Evolutionary conservation across 106 monocot species (phyloP).

Genomic region (Dioscorea zingiberensis): DNA sequence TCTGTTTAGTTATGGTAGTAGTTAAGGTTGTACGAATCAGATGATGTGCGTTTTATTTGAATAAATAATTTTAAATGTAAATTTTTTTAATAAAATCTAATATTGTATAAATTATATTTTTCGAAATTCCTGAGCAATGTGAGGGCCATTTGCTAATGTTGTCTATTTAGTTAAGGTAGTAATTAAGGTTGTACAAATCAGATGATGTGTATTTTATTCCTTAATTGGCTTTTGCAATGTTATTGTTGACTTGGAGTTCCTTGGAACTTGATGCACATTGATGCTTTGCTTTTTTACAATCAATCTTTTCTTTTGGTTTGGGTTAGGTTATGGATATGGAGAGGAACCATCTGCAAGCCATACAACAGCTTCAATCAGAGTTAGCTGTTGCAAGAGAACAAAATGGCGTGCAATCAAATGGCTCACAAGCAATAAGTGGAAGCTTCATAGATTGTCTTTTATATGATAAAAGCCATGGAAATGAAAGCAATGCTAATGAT

Average conservation of each 20-base stretch:
- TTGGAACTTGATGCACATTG: not conserved
- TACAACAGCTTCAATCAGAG: constrained; percentile 88
- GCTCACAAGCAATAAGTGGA: constrained; percentile 21
- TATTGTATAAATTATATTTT: no score
- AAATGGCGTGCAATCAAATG: constrained; percentile 33
- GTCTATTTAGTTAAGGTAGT: no score
- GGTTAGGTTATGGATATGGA: constrained; percentile 84
- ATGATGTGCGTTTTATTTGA: no score
- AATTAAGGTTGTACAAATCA: constrained; percentile 3
- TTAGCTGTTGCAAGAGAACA: constrained; percentile 55
- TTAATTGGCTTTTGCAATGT: not conserved
- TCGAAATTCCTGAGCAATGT: no score
- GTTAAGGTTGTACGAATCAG: not conserved
- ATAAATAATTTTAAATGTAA: no score
- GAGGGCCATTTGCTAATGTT: no score
- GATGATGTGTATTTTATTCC: not conserved
- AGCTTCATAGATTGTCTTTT: constrained; percentile 29
- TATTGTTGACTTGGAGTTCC: not conserved
- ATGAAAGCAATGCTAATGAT: constrained; percentile 35
- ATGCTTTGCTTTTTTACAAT: not conserved
- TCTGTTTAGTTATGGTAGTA: no score
- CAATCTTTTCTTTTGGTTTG: not conserved
- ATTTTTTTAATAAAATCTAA: no score
- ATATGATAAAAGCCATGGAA: constrained; percentile 36
- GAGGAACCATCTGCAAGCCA: constrained; percentile 70